phyloP scores from a whole-genome alignment of 2,329 filamentous ascomycete genomes.

The Westerdykella sp. region DNA sequence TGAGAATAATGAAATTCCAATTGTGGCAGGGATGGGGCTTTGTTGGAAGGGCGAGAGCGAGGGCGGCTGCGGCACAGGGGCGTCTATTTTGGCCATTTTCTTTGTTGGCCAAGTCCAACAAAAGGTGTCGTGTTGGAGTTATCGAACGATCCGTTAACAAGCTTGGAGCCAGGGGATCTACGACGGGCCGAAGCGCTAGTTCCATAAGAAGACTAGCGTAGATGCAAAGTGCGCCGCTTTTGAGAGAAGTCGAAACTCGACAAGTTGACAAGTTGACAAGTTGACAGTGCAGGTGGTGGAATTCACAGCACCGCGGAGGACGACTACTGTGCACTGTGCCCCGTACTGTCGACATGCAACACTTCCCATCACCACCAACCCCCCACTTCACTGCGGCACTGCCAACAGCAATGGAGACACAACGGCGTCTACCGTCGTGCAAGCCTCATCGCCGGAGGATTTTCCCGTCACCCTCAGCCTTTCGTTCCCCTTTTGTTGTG shows the following conservation, averaged over 20 bases:
- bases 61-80: neutral
- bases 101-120: neutral
- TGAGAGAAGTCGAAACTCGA: conserved; percentile 22
- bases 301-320: conserved; percentile 17
- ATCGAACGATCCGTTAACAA: conserved; percentile 22
- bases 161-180: conserved; percentile 1
- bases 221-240: conserved; percentile 12
- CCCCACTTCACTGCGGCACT: neutral
- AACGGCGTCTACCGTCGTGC: no score
- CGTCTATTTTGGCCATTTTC: neutral
- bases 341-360: neutral
- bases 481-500: no score
- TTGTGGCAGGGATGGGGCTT: no score
- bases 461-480: no score
- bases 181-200: conserved; percentile 23
- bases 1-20: no score
- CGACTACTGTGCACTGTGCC: conserved; percentile 11
- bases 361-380: neutral
- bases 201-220: conserved; percentile 9
- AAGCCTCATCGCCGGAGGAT: no score
- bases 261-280: no score
- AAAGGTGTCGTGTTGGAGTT: conserved; percentile 9
- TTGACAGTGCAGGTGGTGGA: no score
- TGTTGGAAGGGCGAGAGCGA: neutral
- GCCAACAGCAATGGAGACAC: conserved; percentile 7